Evolutionary conservation across 352 stramenopile species (phyloP), one percentile per base, ranked within the genome.

Genomic region (Phytopythium mirpurense): DNA sequence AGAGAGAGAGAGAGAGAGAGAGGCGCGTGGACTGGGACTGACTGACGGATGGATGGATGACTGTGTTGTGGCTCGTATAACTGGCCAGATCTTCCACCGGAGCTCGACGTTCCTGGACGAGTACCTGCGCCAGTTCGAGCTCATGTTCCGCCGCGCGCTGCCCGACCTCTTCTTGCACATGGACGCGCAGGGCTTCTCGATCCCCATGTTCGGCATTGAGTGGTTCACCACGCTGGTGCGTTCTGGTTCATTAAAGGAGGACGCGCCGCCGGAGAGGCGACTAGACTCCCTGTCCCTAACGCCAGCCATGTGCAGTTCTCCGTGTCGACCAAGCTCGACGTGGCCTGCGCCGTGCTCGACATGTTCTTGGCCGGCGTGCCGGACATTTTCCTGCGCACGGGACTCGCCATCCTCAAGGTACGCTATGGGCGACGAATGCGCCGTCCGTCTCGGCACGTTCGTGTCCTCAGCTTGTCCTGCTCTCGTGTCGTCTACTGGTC

Each of bases 191-290:
- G 84, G 84, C 11, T 95, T 95, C 54, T 58, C 63, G 10, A 68
- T 90, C 26, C 74, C 81, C 9, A 89, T 95, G 76, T 95, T 90
- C 53, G 83, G 80, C 46, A 88, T 95, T 47, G 84, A 95, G 46
- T 95, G 84, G 84, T 93, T 95, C 54, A 95, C 84, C 15, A 95
- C 84, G 24, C 59, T 95, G 61, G 75, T 86, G 44, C 2, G 40
- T 60, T n/a, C n/a, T n/a, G n/a, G n/a, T n/a, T n/a, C n/a, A n/a
- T n/a, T n/a, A n/a, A n/a, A n/a, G n/a, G n/a, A n/a, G n/a, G n/a
- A n/a, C n/a, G n/a, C n/a, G n/a, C n/a, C n/a, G n/a, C n/a, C n/a
- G n/a, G n/a, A n/a, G n/a, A n/a, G n/a, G n/a, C n/a, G n/a, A n/a
- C n/a, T n/a, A n/a, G n/a, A n/a, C n/a, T n/a, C n/a, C n/a, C n/a